Evolutionary conservation across 176 grass and related monocot species (phyloP).

Genomic region (Triticum timopheevii): DNA sequence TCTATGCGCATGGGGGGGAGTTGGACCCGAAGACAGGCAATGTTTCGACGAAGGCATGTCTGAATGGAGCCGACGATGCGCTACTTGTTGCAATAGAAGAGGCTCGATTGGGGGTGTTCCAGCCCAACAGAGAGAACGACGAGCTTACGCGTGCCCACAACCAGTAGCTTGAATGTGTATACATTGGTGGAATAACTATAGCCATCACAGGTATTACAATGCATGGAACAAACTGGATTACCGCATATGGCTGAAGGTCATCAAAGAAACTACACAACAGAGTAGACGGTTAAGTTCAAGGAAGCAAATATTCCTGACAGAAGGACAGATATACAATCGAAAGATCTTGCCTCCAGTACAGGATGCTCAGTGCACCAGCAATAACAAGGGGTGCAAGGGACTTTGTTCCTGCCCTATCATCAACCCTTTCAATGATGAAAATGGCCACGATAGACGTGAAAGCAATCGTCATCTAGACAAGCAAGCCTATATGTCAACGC

Average conservation of each 20-base stretch:
- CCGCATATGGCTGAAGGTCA: too few species aligned
- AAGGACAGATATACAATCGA: neutral
- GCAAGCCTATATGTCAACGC: conserved; percentile 10
- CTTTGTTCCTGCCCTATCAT: conserved; percentile 63
- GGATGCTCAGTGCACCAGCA: conserved; percentile 77
- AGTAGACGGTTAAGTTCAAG: neutral
- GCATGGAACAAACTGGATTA: too few species aligned
- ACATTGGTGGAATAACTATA: conserved; percentile 97
- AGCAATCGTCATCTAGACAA: conserved; percentile 80
- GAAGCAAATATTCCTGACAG: neutral
- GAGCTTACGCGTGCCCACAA: too few species aligned
- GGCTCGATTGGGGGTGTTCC: too few species aligned
- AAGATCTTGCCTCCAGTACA: conserved; percentile 87
- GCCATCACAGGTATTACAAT: conserved; percentile 96
- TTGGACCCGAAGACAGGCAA: too few species aligned
- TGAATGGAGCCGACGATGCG: too few species aligned
- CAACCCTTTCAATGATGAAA: conserved; percentile 94
- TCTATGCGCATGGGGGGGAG: too few species aligned
- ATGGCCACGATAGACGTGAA: conserved; percentile 94
- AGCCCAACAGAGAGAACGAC: too few species aligned
- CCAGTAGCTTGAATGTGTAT: conserved; percentile 95
- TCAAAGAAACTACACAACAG: too few species aligned
- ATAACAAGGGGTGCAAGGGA: conserved; percentile 78
- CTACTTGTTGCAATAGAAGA: too few species aligned
- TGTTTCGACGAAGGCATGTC: too few species aligned